These are phyloP conservation scores for Artemisia argyi DNA, from an alignment of 129 eudicot species.

Conservation along the genomic window DNA sequence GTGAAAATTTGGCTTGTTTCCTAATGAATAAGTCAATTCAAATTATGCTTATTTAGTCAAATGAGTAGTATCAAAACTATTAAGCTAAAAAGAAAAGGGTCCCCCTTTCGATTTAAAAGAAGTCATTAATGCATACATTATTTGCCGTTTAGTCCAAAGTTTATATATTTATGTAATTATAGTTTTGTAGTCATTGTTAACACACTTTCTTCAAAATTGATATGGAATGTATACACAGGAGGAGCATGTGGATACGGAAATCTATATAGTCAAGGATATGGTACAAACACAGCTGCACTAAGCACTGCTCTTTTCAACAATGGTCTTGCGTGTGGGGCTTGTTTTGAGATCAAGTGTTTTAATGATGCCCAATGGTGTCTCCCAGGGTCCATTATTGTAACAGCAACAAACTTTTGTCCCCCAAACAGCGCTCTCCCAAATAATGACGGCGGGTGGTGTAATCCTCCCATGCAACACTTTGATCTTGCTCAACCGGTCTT, in stretches of 20 bases:
- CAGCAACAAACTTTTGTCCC: conserved; percentile 68
- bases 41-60: background rate
- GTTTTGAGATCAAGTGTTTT: conserved; percentile 56
- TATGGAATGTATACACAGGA: conserved; percentile 23
- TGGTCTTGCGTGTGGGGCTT: conserved; percentile 60
- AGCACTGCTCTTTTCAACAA: conserved; percentile 60
- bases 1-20: background rate
- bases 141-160: background rate
- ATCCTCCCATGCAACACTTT: conserved; percentile 57
- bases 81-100: too few relatives aligned
- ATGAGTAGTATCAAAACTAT: background rate
- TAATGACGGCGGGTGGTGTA: conserved; percentile 63
- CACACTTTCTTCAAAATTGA: background rate
- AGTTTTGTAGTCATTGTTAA: background rate
- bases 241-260: conserved; percentile 73
- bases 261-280: conserved; percentile 53
- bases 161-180: background rate
- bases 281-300: conserved; percentile 56
- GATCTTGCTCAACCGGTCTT: conserved; percentile 63
- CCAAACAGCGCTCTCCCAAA: conserved; percentile 54
- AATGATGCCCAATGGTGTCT: conserved; percentile 53
- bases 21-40: background rate
- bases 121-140: background rate
- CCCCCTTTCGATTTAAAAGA: too few relatives aligned
- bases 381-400: conserved; percentile 53